Percentiles rank a stretch among this genome's conserved stretches.
Evolutionary conservation across 2,329 filamentous ascomycete species (phyloP).

Genomic region (Fusarium sp.): DNA sequence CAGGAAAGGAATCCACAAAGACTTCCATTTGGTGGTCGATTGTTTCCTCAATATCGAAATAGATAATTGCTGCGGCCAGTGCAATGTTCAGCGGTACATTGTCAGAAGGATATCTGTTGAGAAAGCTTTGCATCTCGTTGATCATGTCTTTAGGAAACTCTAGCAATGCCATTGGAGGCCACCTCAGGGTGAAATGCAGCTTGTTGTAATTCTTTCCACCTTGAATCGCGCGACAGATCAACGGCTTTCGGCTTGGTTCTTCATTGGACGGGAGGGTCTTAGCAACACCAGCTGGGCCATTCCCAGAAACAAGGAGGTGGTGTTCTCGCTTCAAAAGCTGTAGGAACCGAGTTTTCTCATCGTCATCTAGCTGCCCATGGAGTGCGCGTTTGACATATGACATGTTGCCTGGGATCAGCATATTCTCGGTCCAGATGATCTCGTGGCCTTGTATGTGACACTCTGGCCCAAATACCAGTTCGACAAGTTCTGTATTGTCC

Average conservation of each 20-base stretch:
- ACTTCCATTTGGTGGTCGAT: neutral
- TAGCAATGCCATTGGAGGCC: neutral
- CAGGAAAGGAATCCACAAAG: no score
- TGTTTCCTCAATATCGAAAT: neutral
- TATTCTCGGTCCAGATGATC: neutral
- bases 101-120: rapidly evolving
- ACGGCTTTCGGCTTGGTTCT: neutral
- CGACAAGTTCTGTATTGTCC: neutral
- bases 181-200: neutral
- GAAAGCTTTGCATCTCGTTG: rapidly evolving
- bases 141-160: neutral
- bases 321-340: neutral
- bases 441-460: neutral
- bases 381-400: neutral
- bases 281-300: neutral
- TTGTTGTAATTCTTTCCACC: rapidly evolving
- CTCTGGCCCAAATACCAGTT: neutral
- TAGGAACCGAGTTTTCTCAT: rapidly evolving
- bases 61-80: neutral
- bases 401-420: neutral
- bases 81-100: neutral
- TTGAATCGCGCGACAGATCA: neutral
- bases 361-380: rapidly evolving
- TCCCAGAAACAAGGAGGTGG: rapidly evolving
- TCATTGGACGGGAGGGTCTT: neutral